A percentile compares a stretch with the other conserved stretches of the same genome.
phyloP scores from a whole-genome alignment of 495 filamentous ascomycete species.

The Daldinia decipiens region DNA sequence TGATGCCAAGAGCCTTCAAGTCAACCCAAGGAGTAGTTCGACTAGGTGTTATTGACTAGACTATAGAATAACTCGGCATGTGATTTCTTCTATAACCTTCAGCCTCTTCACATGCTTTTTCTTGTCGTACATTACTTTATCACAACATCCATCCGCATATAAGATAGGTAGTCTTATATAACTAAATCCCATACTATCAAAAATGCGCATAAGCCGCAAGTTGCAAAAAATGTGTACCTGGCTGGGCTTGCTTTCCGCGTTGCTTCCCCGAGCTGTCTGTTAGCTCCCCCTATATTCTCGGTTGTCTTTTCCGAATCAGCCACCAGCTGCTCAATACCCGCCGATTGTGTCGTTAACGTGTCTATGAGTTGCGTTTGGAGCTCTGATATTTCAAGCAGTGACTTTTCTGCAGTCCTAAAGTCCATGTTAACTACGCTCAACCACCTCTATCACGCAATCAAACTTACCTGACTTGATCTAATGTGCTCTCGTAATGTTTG shows the following conservation, averaged over 20 bases:
- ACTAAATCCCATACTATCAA: conserved; percentile 94
- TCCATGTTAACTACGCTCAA: conserved; percentile 12
- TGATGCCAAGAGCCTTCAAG: background rate
- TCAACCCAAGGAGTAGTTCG: background rate
- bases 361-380: conserved; percentile 87
- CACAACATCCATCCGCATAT: background rate
- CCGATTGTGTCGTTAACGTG: conserved; percentile 85
- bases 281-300: conserved; percentile 88
- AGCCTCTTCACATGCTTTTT: conserved; percentile 33
- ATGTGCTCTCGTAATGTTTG: conserved; percentile 86
- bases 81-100: conserved; percentile 13
- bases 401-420: conserved; percentile 84
- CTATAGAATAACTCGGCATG: conserved; percentile 9
- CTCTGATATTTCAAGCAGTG: conserved; percentile 90
- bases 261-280: conserved; percentile 89
- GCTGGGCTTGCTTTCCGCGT: conserved; percentile 83
- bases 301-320: conserved; percentile 80
- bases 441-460: background rate
- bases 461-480: conserved; percentile 90
- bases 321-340: conserved; percentile 88
- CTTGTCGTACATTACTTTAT: background rate
- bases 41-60: background rate
- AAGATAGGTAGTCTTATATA: conserved; percentile 62
- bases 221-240: conserved; percentile 87
- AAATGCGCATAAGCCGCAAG: conserved; percentile 79